Percentiles rank a stretch among this genome's conserved stretches.
Evolutionary conservation across 116 monocot species (phyloP).

Genomic region (Zostera marina): DNA sequence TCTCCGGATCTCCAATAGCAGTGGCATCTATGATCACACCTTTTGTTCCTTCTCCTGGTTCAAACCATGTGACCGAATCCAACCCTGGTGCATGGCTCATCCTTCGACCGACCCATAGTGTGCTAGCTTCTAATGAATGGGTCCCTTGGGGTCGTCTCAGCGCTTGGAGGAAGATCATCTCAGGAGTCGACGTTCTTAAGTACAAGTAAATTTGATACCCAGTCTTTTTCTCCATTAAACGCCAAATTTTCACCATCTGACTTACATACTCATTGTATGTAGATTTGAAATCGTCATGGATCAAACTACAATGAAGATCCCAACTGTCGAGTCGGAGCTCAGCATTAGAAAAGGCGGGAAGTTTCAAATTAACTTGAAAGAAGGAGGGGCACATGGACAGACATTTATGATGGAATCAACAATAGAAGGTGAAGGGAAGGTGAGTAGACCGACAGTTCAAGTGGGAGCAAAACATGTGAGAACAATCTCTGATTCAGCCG

Average conservation of each 20-base stretch:
- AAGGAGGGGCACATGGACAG: neutral
- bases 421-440: slow-evolving; percentile 51
- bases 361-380: slow-evolving; percentile 32
- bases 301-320: slow-evolving; percentile 9
- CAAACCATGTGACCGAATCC: slow-evolving; percentile 49
- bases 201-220: slow-evolving; percentile 1
- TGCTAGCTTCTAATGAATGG: slow-evolving; percentile 27
- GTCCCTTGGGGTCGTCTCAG: slow-evolving; percentile 65
- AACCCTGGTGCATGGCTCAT: slow-evolving; percentile 86
- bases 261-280: too few relatives aligned
- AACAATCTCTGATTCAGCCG: slow-evolving; percentile 44
- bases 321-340: slow-evolving; percentile 36
- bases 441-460: slow-evolving; percentile 53
- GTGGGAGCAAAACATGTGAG: slow-evolving; percentile 48
- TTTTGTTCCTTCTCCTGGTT: slow-evolving; percentile 65
- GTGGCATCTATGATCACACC: slow-evolving; percentile 81
- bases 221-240: too few relatives aligned
- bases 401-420: slow-evolving; percentile 56
- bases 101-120: slow-evolving; percentile 26
- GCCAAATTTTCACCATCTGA: too few relatives aligned
- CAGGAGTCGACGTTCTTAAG: slow-evolving; percentile 20
- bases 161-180: slow-evolving; percentile 58
- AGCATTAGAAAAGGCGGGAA: slow-evolving; percentile 36
- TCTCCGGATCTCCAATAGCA: slow-evolving; percentile 68
- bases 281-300: slow-evolving; percentile 22